These are phyloP conservation scores for Millerozyma acaciae DNA, from an alignment of 805 yeast species.

Conservation along the genomic window DNA sequence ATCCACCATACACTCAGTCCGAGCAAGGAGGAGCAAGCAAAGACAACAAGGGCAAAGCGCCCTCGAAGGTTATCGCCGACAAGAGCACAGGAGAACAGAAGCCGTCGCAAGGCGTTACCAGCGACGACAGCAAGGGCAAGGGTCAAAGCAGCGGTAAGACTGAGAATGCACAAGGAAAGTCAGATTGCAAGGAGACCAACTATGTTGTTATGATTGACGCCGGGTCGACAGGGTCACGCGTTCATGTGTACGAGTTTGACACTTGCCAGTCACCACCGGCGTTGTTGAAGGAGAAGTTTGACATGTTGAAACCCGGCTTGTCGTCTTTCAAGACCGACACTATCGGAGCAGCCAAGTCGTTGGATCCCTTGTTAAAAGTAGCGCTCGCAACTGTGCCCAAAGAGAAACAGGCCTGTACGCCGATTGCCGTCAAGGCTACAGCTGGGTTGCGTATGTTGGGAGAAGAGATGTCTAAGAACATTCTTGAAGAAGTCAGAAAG, in stretches of 20 bases:
- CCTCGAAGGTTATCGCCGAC: constrained; percentile 22
- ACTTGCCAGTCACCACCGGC: constrained; percentile 82
- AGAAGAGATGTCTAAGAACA: constrained; percentile 62
- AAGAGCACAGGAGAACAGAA: constrained; percentile 11
- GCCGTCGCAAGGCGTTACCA: constrained; percentile 1
- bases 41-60: constrained; percentile 11
- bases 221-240: constrained; percentile 95
- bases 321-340: constrained; percentile 80
- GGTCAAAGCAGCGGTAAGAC: constrained; percentile 1
- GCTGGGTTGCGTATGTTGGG: constrained; percentile 93
- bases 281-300: constrained; percentile 73
- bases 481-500: constrained; percentile 68
- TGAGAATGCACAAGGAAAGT: neutral
- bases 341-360: constrained; percentile 81
- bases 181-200: constrained; percentile 41
- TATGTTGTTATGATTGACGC: constrained; percentile 96
- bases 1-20: constrained; percentile 30
- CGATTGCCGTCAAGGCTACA: constrained; percentile 95
- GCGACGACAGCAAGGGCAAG: constrained; percentile 4
- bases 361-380: constrained; percentile 72
- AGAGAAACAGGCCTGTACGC: constrained; percentile 73
- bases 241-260: constrained; percentile 90
- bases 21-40: constrained; percentile 3
- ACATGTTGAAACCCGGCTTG: constrained; percentile 90
- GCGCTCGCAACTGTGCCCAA: constrained; percentile 80